Conservation (phyloP, 208 protist species). For the Leptomonas pyrrhocoris region DNA sequence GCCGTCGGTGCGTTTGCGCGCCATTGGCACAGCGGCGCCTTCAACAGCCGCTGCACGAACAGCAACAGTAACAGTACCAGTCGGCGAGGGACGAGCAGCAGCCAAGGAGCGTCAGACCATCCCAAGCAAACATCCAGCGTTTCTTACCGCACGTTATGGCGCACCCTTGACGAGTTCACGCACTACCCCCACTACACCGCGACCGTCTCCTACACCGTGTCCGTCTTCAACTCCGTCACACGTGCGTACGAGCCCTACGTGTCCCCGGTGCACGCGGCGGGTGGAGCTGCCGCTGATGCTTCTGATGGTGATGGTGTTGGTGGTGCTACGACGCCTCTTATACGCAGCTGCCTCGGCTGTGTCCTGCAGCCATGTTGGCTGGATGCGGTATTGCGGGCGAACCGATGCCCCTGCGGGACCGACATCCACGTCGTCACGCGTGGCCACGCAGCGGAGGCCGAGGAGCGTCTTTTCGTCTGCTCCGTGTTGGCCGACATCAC, state of each 20-base stretch:
- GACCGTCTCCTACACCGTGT: slow-evolving; percentile 5
- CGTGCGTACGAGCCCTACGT: slow-evolving; percentile 9
- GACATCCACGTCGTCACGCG: slow-evolving; percentile 23
- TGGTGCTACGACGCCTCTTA: no score
- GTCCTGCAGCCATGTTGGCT: slow-evolving; percentile 25
- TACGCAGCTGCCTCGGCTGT: slow-evolving; percentile 17
- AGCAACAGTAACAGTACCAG: neutral
- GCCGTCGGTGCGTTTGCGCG: neutral
- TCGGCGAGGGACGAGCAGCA: neutral
- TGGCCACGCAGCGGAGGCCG: slow-evolving; percentile 14
- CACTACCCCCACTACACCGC: slow-evolving; percentile 17
- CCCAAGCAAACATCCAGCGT: neutral
- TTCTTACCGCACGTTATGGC: slow-evolving; percentile 3
- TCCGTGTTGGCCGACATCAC: neutral
- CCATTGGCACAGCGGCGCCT: slow-evolving; percentile 7
- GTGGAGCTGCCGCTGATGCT: no score
- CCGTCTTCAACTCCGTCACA: slow-evolving; percentile 1
- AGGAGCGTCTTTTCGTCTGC: slow-evolving; percentile 19
- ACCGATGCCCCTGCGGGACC: neutral
- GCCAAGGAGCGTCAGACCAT: neutral
- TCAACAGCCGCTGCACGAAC: neutral
- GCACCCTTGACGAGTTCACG: slow-evolving; percentile 14
- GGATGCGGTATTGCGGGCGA: slow-evolving; percentile 13
- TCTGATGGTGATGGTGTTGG: no score
- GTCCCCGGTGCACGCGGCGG: slow-evolving; percentile 3